Evolutionary conservation across 495 filamentous ascomycete species (phyloP), one percentile per base, ranked within the genome.

Genomic region (Penicillium simplicissimum): DNA sequence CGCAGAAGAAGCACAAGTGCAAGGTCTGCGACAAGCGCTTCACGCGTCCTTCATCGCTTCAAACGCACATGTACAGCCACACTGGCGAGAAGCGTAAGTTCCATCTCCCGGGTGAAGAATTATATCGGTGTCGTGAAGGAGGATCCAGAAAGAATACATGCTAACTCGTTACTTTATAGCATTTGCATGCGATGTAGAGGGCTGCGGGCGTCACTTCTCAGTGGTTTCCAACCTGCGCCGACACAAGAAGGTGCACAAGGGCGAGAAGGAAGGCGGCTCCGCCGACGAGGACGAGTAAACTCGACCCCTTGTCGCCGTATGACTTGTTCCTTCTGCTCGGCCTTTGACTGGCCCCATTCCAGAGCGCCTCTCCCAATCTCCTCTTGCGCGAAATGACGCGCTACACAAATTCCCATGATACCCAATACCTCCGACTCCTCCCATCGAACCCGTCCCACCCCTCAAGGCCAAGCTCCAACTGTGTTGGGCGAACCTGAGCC

Each of bases 1-100:
- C 95, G 31, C 94, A 98, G 71, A 98, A 98, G 87, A 98, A 98
- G 82, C 95, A 98, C 80, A 97, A 97, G 78, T 98, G 95, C 84
- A 98, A 97, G 82, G 91, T 98, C 53, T 98, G 95, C 81, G 95
- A 98, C 78, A 98, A 98, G 85, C 87, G 95, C 8, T 98, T 98
- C 74, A 98, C 95, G 10, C 86, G 95, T 40, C 95, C 95, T 1
- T 97, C 94, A 70, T 98, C 95, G 8, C 75, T 98, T 35, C 96
- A 97, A 67, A 98, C 95, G 25, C 95, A 98, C 70, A 98, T 97
- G 87, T 98, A 98, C 77, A 97, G 93, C 73, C 95, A 98, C 74
- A 98, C 95, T 53, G 95, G 95, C 68, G 96, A 98, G 76, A 98
- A 98, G 78, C 95, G 93, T 97, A 84, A 88, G 93, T 87, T 61